Conservation (phyloP, 805 yeast species). For the Metschnikowia matae region DNA sequence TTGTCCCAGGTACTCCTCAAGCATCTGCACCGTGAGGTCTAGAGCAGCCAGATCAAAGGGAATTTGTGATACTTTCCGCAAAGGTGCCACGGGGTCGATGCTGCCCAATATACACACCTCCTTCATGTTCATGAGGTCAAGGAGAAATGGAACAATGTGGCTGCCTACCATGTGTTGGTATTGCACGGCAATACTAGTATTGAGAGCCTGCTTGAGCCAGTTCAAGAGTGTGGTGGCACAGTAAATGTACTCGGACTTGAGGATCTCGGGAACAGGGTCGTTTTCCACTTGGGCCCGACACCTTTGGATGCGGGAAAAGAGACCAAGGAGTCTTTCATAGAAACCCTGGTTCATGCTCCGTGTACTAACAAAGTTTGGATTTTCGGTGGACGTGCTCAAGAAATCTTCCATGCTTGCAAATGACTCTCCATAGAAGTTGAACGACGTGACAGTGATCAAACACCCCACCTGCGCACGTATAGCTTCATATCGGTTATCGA, state of each 20-base stretch:
- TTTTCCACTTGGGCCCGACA: slow-evolving; percentile 36
- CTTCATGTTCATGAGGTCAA: slow-evolving; percentile 59
- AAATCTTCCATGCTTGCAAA: slow-evolving; percentile 36
- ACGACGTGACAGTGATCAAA: slow-evolving; percentile 46
- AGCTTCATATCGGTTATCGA: slow-evolving; percentile 66
- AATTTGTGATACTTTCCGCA: slow-evolving; percentile 42
- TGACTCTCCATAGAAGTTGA: slow-evolving; percentile 41
- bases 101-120: slow-evolving; percentile 76
- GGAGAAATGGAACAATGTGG: slow-evolving; percentile 64
- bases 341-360: slow-evolving; percentile 21
- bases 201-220: slow-evolving; percentile 53
- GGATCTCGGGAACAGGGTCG: slow-evolving; percentile 50
- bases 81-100: slow-evolving; percentile 49
- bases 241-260: slow-evolving; percentile 58
- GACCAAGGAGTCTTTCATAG: slow-evolving; percentile 32
- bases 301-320: slow-evolving; percentile 41
- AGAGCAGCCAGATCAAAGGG: slow-evolving; percentile 24
- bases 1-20: slow-evolving; percentile 34
- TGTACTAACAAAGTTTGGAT: slow-evolving; percentile 6
- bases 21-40: slow-evolving; percentile 30
- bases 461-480: slow-evolving; percentile 69
- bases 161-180: slow-evolving; percentile 47
- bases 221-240: slow-evolving; percentile 60
- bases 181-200: slow-evolving; percentile 50
- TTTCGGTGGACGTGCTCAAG: slow-evolving; percentile 28